Base-by-base conservation (phyloP, 148 eudicot genomes). In the Suaeda aralocaspica region DNA sequence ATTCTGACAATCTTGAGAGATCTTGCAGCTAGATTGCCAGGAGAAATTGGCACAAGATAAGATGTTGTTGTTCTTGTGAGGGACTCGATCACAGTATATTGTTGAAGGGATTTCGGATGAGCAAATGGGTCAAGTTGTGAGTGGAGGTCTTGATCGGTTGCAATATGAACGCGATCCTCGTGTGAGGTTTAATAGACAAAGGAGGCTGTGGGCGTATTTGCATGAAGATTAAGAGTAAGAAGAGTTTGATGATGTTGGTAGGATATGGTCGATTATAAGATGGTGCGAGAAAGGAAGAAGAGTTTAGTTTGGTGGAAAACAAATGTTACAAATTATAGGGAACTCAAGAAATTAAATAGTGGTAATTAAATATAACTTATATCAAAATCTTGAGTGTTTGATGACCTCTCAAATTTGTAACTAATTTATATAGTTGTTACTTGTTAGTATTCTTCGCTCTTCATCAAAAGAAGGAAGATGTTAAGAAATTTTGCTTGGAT, bases 141-240 rank as follows among this genome's bases (percentile, higher is more conserved):
- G 89, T 78, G 87, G 92, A 44, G 92, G 89, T 16, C 69, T 87
- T 79, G 92, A 87, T 56, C 89, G 89, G 16, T 74, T 87, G 84
- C 92, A 85, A 72, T 87, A 87, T 71, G 92, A 87, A 72, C 82
- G 81, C 5, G 92, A 87, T 70, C 92, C 92, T 49, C 85, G 92
- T 65, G 92, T 87, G 9, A 85, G 72, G 44, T 87, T 75, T 74
- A 85, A 83, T 12, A 80, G 80, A 22, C 85, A 81, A 63, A 76
- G 83, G 64, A 85, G 78, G 71, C 67, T 85, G 71, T 87, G 92
- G 92, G 84, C 76, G 50, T 87, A 87, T 72, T 76, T 87, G 45
- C 92, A 87, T 71, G 73, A 89, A 74, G 85, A 87, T 0, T 77
- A 87, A 66, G 84, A 85, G 66, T 89, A 82, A 71, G 88, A 87